phyloP scores from a whole-genome alignment of 108 stramenopile genomes.

The Cyclostephanos tholiformis region DNA sequence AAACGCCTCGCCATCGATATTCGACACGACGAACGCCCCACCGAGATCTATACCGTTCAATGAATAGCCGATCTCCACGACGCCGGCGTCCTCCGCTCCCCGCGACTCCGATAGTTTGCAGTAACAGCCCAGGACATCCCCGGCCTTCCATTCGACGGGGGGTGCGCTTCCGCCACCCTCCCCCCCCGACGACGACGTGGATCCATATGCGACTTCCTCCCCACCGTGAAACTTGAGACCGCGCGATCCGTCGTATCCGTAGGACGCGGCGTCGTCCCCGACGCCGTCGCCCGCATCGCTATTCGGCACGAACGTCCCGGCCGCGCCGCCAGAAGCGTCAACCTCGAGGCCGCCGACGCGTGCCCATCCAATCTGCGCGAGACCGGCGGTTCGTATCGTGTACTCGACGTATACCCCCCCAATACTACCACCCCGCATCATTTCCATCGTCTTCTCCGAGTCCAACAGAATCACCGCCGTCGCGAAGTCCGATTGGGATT shows the following conservation, averaged over 20 bases:
- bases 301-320: conserved; percentile 59
- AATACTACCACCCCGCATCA: not conserved
- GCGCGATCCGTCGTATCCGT: conserved; percentile 79
- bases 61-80: conserved; percentile 60
- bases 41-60: conserved; percentile 77
- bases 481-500: conserved; percentile 84
- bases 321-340: not conserved
- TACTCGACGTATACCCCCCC: conserved; percentile 72
- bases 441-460: conserved; percentile 27
- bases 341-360: conserved; percentile 16
- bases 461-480: conserved; percentile 72
- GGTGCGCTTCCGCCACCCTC: not conserved
- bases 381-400: conserved; percentile 66
- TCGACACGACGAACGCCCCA: conserved; percentile 49
- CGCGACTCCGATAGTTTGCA: conserved; percentile 22
- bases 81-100: conserved; percentile 4
- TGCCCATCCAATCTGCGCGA: conserved; percentile 84
- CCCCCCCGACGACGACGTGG: not conserved
- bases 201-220: conserved; percentile 54
- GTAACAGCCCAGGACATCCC: conserved; percentile 73
- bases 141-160: conserved; percentile 54
- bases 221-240: conserved; percentile 67
- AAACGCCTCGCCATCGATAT: conserved; percentile 5
- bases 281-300: conserved; percentile 85
- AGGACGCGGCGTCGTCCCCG: conserved; percentile 75